Percentiles rank a stretch among this genome's conserved stretches.
These are phyloP conservation scores for Saccharomyces hybrid DNA, from an alignment of 1,139 yeast species.

Conservation along the genomic window DNA sequence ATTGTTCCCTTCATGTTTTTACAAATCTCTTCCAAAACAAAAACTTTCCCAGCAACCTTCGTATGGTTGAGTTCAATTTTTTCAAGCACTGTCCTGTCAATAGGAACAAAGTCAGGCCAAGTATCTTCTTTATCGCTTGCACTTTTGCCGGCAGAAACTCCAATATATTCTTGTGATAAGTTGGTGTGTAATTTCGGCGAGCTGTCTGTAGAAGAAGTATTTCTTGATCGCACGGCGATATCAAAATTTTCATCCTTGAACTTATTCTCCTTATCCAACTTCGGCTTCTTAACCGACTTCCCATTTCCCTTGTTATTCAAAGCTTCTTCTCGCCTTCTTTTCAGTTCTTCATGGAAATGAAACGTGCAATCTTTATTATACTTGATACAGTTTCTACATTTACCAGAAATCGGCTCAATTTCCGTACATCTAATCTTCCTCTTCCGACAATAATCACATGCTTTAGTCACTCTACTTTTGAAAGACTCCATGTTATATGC, in stretches of 20 bases:
- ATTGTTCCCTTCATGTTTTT: slow-evolving; percentile 5
- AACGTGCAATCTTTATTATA: slow-evolving; percentile 18
- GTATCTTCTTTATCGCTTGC: neutral
- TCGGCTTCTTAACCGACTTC: neutral
- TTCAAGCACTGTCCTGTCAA: neutral
- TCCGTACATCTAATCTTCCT: slow-evolving; percentile 33
- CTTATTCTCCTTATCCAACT: neutral
- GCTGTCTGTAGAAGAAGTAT: neutral
- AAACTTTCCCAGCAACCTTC: slow-evolving; percentile 7
- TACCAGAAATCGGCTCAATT: slow-evolving; percentile 15
- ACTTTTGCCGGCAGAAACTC: neutral
- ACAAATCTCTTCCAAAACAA: slow-evolving; percentile 4
- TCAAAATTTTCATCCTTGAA: neutral
- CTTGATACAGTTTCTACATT: slow-evolving; percentile 26
- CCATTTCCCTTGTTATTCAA: neutral
- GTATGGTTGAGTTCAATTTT: slow-evolving; percentile 1
- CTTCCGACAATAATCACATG: slow-evolving; percentile 34
- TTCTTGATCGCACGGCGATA: neutral
- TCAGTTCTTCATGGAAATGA: neutral
- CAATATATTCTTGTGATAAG: neutral
- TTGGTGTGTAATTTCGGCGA: neutral
- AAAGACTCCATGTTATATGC: neutral
- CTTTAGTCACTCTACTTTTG: slow-evolving; percentile 28
- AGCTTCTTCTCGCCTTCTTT: neutral
- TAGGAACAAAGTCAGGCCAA: neutral